phyloP scores from a whole-genome alignment of 73 alveolate genomes.

The Uronychia binucleata region DNA sequence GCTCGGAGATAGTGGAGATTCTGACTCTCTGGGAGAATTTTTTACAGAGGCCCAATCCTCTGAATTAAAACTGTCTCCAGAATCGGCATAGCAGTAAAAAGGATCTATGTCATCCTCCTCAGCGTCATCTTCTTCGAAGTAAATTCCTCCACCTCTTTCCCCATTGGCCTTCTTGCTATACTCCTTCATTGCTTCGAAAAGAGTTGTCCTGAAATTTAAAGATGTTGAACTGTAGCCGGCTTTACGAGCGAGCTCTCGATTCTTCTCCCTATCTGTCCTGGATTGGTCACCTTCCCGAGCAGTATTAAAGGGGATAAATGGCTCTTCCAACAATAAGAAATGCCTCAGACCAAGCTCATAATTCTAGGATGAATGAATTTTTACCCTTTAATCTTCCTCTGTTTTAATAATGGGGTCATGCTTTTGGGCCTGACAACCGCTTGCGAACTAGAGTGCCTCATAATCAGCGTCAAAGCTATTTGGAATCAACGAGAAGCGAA shows the following conservation, averaged over 20 bases:
- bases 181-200: background rate
- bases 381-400: background rate
- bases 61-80: background rate
- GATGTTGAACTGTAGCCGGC: background rate
- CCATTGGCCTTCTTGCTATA: background rate
- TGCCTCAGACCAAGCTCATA: background rate
- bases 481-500: background rate
- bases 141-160: background rate
- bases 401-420: background rate
- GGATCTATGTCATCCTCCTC: background rate
- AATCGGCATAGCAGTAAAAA: background rate
- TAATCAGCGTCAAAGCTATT: background rate
- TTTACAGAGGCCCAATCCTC: background rate
- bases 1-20: too few relatives aligned
- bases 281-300: background rate
- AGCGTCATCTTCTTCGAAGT: background rate
- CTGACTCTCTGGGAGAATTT: background rate
- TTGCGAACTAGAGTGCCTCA: background rate
- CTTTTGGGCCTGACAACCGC: background rate
- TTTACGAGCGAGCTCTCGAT: background rate
- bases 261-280: background rate
- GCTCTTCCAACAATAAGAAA: background rate
- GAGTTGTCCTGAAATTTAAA: background rate
- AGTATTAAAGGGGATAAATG: background rate
- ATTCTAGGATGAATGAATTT: background rate